A percentile compares a stretch with the other conserved stretches of the same genome.
These are phyloP conservation scores for Colletotrichum orchidophilum DNA, from an alignment of 2,329 filamentous ascomycete genomes.

Conservation along the genomic window DNA sequence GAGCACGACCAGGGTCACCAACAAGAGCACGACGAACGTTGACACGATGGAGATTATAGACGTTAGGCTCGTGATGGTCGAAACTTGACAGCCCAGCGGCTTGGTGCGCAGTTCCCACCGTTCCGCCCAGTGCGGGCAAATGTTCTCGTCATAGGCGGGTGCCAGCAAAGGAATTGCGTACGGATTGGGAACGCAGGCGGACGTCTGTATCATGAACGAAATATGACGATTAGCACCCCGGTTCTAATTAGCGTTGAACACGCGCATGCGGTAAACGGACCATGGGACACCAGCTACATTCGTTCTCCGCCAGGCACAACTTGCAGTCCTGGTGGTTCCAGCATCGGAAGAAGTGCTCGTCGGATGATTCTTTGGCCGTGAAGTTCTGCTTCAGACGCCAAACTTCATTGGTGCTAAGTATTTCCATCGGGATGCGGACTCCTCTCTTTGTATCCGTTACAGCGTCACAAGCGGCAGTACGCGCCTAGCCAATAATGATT, in stretches of 20 bases:
- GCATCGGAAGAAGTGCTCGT: constrained; percentile 57
- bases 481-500: neutral
- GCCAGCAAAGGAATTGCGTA: constrained; percentile 56
- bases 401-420: neutral
- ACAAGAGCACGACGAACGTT: constrained; percentile 40
- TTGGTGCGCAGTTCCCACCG: constrained; percentile 53
- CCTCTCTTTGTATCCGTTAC: neutral
- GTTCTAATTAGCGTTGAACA: neutral
- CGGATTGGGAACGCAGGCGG: constrained; percentile 63
- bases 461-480: neutral
- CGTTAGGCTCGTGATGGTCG: constrained; percentile 51
- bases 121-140: constrained; percentile 61
- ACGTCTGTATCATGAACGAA: constrained; percentile 49
- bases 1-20: constrained; percentile 36
- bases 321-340: constrained; percentile 61
- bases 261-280: constrained; percentile 48
- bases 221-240: constrained; percentile 9
- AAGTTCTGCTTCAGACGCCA: constrained; percentile 41
- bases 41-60: constrained; percentile 45
- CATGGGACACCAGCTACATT: constrained; percentile 64
- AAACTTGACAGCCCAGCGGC: constrained; percentile 52
- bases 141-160: constrained; percentile 57
- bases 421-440: neutral
- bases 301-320: constrained; percentile 52
- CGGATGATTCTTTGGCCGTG: constrained; percentile 39